Conservation (phyloP, 805 yeast species). For the Sugiyamaella marilandica region DNA sequence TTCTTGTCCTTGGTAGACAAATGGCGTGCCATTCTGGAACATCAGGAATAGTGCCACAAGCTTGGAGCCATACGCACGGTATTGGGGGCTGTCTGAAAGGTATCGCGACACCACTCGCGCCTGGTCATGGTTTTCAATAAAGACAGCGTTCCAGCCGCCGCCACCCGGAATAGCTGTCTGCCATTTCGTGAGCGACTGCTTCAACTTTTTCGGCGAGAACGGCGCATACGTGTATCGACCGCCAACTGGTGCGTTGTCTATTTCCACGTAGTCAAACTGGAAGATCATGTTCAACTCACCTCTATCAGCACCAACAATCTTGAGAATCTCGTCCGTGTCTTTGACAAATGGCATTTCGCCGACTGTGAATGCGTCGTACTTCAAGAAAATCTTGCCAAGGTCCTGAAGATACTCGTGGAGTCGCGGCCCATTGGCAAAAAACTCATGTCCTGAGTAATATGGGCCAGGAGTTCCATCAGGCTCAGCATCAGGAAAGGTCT, state of each 20-base stretch:
- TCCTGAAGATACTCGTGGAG: conserved; percentile 56
- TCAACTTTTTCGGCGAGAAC: background rate
- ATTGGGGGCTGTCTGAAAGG: conserved; percentile 40
- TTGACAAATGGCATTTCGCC: conserved; percentile 49
- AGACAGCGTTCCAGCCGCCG: conserved; percentile 55
- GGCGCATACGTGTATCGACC: background rate
- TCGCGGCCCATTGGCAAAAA: conserved; percentile 46
- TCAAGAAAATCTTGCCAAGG: conserved; percentile 39
- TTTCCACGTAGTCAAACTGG: conserved; percentile 21
- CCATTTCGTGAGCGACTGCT: conserved; percentile 2
- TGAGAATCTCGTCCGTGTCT: conserved; percentile 22
- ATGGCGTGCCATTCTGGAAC: conserved; percentile 51
- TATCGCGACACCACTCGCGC: conserved; percentile 51
- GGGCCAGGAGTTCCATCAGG: conserved; percentile 38
- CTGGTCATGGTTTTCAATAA: conserved; percentile 57
- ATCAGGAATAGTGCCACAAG: conserved; percentile 43
- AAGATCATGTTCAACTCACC: conserved; percentile 27
- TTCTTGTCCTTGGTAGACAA: conserved; percentile 59
- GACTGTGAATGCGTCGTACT: conserved; percentile 51
- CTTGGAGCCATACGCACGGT: conserved; percentile 43
- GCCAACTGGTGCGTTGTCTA: background rate
- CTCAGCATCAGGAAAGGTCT: conserved; percentile 45
- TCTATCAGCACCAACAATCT: conserved; percentile 23
- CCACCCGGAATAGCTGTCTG: conserved; percentile 40
- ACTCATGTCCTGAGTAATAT: conserved; percentile 38